Base-by-base conservation (phyloP, 352 stramenopile genomes). In the Elongisporangium undulatum region DNA sequence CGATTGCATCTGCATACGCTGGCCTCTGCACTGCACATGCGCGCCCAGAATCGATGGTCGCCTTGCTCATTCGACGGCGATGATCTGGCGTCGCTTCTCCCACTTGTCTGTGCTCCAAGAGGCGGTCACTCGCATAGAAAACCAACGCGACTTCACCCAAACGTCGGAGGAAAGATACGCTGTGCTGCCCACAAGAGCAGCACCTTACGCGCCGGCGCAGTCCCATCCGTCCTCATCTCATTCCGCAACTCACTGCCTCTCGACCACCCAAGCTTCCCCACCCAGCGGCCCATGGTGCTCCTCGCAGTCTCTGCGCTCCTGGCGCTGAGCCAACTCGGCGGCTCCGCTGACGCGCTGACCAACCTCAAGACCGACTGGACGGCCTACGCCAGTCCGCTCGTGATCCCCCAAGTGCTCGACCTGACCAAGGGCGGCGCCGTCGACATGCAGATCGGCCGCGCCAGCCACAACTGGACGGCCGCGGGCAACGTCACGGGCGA, bases 351-450 rank as follows among this genome's bases (percentile, higher is more conserved):
- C 23, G 66, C 69, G 1, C 51, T 72, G 15, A 66, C 39, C 9
- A 63, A 74, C 39, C 66, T 82, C 59, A 79, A 79, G 56, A 74
- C 61, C 17, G 64, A 77, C 52, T 82, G 69, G 69, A 68, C 75
- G 38, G 68, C 71, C 55, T 82, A 75, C 51, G 67, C 66, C 48
- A 74, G 66, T 19, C 64, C 56, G 3, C 51, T 82, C 15, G 61
- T 65, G n/a, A 68, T 79, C 64, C 71, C 73, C 13, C 64, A 77
- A n/a, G 70, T 79, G 51, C 65, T 82, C 51, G 71, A 82, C 61
- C 59, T 82, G 61, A 68, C 61, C 15, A 55, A 26, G 7, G 70
- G 73, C 29, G 71, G 71, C 16, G n/a, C 55, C 41, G 61, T 77
- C 45, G 65, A 82, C 3, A 75, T 82, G 51, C 51, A 74, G 19